Base-by-base conservation (phyloP, 106 monocot species). In the Dioscorea alata region DNA sequence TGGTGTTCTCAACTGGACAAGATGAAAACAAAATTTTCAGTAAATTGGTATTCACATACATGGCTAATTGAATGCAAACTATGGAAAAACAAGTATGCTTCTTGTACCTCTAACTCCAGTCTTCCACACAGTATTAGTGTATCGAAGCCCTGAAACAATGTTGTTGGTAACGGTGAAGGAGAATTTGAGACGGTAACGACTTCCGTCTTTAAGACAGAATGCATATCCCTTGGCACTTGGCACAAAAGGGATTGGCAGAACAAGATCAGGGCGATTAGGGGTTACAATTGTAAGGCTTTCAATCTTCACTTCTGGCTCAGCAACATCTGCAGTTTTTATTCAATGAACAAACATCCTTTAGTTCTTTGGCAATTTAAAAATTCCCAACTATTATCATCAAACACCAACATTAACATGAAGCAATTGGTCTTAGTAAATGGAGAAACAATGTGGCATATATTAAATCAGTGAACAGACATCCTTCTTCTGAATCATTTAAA, bases 121-220 rank as follows among this genome's bases (percentile, higher is more conserved):
- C 77, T 94, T 94, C 94, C 94, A 90, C 18, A 94, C 94, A 4
- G 94, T 94, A 68, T 86, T 90, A 2, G 85, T 85, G 73, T 94
- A 94, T 32, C 75, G 75, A 23, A 90, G 85, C 12, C 94, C 94
- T 0, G 85, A 83, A 18, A 94, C 94, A 24, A 94, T 88, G 65
- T 90, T 90, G 72, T 90, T 90, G 58, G 81, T 77, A 68, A 94
- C 90, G 7, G 67, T 73, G 73, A 94, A 83, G 31, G 74, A 64
- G 74, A 94, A 88, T 53, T 75, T 87, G 70, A 94, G 82, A 6
- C 85, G 75, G 63, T 88, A 94, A 4, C 67, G 78, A 77, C 90
- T 88, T 24, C 90, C 87, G 33, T 94, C 94, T 72, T 94, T 94
- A 64, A 94, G 94, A 12, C 76, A 28, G 49, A 94, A 94, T 21